A percentile compares a stretch with the other conserved stretches of the same genome.
These are phyloP conservation scores for Trifolium fragiferum DNA, from an alignment of 306 rosid genomes.

Conservation along the genomic window DNA sequence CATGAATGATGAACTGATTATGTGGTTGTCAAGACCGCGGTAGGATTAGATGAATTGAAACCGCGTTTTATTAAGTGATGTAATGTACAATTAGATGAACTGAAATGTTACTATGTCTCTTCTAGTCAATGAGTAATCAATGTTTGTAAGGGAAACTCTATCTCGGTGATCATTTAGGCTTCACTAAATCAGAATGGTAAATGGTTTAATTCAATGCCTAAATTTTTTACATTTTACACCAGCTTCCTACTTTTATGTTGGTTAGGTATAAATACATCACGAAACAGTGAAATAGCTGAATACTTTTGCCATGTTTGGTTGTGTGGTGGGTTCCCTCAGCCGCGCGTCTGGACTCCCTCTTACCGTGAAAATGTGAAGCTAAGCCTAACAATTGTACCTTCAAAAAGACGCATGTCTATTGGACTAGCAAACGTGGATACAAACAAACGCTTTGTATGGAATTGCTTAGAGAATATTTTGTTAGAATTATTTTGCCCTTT, in stretches of 20 bases:
- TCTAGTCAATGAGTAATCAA: not conserved
- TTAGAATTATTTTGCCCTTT: slow-evolving; percentile 6
- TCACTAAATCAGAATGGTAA: slow-evolving; percentile 14
- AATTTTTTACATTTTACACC: slow-evolving; percentile 10
- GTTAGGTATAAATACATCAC: not conserved
- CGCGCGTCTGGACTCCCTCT: too few species aligned
- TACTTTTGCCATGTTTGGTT: too few species aligned
- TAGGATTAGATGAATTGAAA: not conserved
- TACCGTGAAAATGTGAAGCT: too few species aligned
- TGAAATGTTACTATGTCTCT: slow-evolving; percentile 7
- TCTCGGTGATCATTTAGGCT: slow-evolving; percentile 8
- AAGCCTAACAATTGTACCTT: too few species aligned
- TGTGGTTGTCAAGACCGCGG: not conserved
- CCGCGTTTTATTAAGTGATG: not conserved
- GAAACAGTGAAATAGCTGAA: slow-evolving; percentile 14
- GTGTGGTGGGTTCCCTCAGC: too few species aligned
- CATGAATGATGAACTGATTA: not conserved
- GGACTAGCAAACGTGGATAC: too few species aligned
- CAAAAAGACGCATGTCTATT: too few species aligned
- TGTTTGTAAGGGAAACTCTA: not conserved
- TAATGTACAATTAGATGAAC: not conserved
- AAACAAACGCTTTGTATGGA: not conserved
- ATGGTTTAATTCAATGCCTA: slow-evolving; percentile 12
- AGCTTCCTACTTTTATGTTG: slow-evolving; percentile 18
- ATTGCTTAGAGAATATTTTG: slow-evolving; percentile 24